Evolutionary conservation across 805 yeast species (phyloP), one percentile per base, ranked within the genome.

Genomic region (Candida coleopterorum): DNA sequence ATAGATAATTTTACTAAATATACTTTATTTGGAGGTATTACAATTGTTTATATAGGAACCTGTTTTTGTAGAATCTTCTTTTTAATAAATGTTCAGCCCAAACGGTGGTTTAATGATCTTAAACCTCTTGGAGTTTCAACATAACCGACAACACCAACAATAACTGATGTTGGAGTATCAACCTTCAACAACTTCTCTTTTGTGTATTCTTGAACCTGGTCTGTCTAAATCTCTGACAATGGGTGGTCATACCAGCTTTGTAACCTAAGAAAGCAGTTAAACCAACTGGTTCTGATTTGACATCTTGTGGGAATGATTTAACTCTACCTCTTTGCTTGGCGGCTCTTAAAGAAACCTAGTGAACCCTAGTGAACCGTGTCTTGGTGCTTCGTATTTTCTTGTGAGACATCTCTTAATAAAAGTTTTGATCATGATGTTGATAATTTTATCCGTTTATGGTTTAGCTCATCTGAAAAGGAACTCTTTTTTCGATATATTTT

Each of bases 121-220:
- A 93, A 81, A 77, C 98, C 98, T 81, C 97, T 89, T 77, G 98
- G 98, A 63, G 98, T 89, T 79, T 90, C 98, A 65, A 93, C 93
- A 93, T 93, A 93, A 75, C 98, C 98, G 66, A 93, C 98, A 71
- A 88, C 96, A 86, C 98, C 98, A 58, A 93, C 97, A 70, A 93
- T 83, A 67, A 93, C 97, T 65, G 93, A 73, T 70, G 96, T 96
- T 71, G 98, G 98, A 62, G 98, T 85, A 81, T 93, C 98, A 58
- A 93, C 96, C 98, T 82, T 93, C 98, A 55, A 93, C 98, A 60
- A 93, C 81, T 80, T 93, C 98, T 77, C 97, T 94, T 94, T 93
- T 93, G 96, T 93, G 97, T 96, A 90, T 88, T 82, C 93, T 93
- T 70, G 98, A 93, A 72, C 98, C 98, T 77, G 98, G 98, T 79